Conservation (phyloP, 805 yeast species). For the Schwanniomyces occidentalis region DNA sequence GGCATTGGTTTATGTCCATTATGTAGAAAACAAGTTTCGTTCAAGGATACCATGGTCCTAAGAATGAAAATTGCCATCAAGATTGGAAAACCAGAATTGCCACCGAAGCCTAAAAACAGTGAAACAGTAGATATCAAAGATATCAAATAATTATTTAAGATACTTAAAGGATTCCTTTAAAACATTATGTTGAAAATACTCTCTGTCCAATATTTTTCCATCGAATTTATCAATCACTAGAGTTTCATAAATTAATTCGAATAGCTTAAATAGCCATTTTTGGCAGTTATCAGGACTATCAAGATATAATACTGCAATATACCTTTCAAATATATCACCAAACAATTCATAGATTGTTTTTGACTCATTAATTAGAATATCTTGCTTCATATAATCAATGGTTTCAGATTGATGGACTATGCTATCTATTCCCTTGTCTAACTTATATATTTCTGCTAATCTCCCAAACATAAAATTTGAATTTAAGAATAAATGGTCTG, state of each 20-base stretch:
- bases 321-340: constrained; percentile 13
- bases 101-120: constrained; percentile 5
- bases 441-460: constrained; percentile 8
- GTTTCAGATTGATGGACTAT: constrained; percentile 4
- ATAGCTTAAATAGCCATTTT: constrained; percentile 11
- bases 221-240: constrained; percentile 6
- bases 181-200: constrained; percentile 1
- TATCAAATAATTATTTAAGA: not conserved
- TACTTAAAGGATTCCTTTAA: constrained; percentile 1
- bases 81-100: constrained; percentile 14
- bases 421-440: constrained; percentile 7
- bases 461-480: constrained; percentile 10
- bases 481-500: constrained; percentile 9
- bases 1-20: constrained; percentile 47
- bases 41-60: constrained; percentile 34
- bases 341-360: constrained; percentile 6
- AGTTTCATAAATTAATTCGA: constrained; percentile 7
- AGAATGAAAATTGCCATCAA: constrained; percentile 18
- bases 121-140: constrained; percentile 4
- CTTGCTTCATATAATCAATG: constrained; percentile 1
- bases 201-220: constrained; percentile 6
- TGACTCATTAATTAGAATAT: constrained; percentile 1
- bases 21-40: constrained; percentile 39
- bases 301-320: constrained; percentile 10
- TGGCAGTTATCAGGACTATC: constrained; percentile 9